Conservation (phyloP, 345 rosid genomes). For the Rhizophora apiculata region DNA sequence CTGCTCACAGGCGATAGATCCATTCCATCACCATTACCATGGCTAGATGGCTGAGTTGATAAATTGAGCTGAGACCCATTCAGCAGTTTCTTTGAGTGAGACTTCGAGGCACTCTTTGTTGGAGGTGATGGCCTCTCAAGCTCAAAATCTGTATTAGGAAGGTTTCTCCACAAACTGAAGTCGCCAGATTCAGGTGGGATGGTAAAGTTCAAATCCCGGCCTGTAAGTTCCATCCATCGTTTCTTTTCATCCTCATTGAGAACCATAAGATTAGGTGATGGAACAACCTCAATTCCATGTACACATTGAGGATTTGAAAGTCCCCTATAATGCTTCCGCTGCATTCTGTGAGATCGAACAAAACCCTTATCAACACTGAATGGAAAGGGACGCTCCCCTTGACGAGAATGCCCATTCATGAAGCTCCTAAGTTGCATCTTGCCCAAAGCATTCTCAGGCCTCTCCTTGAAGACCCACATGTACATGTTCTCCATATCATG, state of each 20-base stretch:
- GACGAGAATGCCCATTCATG: constrained; percentile 35
- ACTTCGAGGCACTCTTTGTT: constrained; percentile 47
- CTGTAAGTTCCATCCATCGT: constrained; percentile 32
- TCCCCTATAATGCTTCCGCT: constrained; percentile 30
- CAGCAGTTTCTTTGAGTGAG: constrained; percentile 33
- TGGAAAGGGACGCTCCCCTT: constrained; percentile 30
- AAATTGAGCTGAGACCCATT: constrained; percentile 27
- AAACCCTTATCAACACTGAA: constrained; percentile 26
- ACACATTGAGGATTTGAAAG: constrained; percentile 32
- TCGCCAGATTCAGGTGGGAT: constrained; percentile 25
- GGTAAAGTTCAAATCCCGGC: constrained; percentile 22
- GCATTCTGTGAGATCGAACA: constrained; percentile 28
- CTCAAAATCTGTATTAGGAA: constrained; percentile 31
- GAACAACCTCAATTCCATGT: constrained; percentile 29
- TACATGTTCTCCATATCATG: constrained; percentile 33
- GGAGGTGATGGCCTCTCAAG: constrained; percentile 42
- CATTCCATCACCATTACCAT: constrained; percentile 25
- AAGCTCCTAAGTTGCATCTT: constrained; percentile 30
- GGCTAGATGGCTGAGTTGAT: constrained; percentile 22
- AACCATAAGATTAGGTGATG: constrained; percentile 23
- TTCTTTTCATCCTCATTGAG: constrained; percentile 29
- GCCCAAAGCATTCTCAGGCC: constrained; percentile 33
- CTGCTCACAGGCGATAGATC: constrained; percentile 23
- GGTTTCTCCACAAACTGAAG: constrained; percentile 27
- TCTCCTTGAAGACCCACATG: constrained; percentile 33